phyloP scores from a whole-genome alignment of 176 grass and related monocot species.

The Carex cristatella region DNA sequence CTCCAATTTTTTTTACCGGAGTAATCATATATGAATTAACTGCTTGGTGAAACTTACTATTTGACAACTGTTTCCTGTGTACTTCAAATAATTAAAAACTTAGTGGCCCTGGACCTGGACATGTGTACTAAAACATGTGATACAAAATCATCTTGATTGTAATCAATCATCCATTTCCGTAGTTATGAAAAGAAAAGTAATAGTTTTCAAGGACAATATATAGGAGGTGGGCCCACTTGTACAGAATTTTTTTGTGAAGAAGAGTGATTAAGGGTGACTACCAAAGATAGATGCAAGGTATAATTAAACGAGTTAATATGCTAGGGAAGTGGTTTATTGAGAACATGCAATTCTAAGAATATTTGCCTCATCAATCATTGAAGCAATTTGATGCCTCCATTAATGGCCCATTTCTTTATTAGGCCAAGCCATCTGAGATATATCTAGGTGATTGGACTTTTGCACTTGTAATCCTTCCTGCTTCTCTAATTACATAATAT shows the following conservation, averaged over 20 bases:
- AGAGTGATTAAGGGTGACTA: not conserved
- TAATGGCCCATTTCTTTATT: slow-evolving; percentile 17
- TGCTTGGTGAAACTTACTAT: not conserved
- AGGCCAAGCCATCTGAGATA: not conserved
- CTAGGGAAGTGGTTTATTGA: not conserved
- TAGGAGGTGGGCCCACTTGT: not conserved
- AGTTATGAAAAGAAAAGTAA: not conserved
- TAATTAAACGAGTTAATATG: slow-evolving; percentile 7
- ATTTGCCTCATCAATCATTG: slow-evolving; percentile 26
- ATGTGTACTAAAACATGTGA: not conserved
- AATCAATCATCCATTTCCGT: not conserved
- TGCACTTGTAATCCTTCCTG: not conserved
- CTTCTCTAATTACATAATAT: not conserved
- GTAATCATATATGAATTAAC: not conserved
- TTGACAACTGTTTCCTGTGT: not conserved
- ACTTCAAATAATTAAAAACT: not conserved
- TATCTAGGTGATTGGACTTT: not conserved
- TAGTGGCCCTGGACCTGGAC: not conserved
- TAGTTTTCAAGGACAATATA: not conserved
- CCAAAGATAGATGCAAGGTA: not conserved
- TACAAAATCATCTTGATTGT: not conserved
- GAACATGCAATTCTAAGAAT: slow-evolving; percentile 26
- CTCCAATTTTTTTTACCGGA: not conserved
- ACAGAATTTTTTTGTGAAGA: not conserved
- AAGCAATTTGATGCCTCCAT: slow-evolving; percentile 24